Evolutionary conservation across 768 basidiomycete species (phyloP), one percentile per base, ranked within the genome.

Genomic region (Kwoniella sp.): DNA sequence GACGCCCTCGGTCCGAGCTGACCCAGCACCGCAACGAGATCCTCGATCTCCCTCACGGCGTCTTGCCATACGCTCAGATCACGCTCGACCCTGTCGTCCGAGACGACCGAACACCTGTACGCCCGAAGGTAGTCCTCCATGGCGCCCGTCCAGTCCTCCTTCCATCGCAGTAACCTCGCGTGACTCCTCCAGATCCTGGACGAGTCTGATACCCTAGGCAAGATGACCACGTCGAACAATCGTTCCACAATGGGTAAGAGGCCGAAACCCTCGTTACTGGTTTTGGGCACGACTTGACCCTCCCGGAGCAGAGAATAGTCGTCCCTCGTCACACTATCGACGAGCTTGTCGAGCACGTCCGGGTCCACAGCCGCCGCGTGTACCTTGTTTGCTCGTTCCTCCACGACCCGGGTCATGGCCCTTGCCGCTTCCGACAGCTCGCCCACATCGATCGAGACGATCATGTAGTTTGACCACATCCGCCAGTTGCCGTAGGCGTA

Each of bases 391-490:
- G 73, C 51, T 46, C 67, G 56, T 77, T 80, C 60, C 60, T 92
- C 88, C 31, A 96, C 81, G 50, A 96, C 79, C 3, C 90, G 84
- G 0, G 80, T 80, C 19, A 89, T 78, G 0, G 92, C 93, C 32
- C 88, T 84, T 53, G 83, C 84, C 0, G 89, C 85, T 69, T 99
- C 93, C 0, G 82, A 79, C 42, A 96, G 79, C 69, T 98, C 91
- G 6, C 92, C 93, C 17, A 96, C 87, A 60, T 96, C 90, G 74
- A 95, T 79, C 3, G 88, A 81, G 23, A 98, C 85, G 66, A 95
- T 78, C 85, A 89, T 91, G 78, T 91, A 98, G 78, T 99, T 99
- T 56, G 80, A 80, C 95, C 95, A 99, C 87, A 99, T 92, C 17
- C 89, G 82, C 92, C 93, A 98, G 67, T 90, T 92, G 23, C 88